Conservation (phyloP, 2,329 filamentous ascomycete species). For the Chaetomium globosum region DNA sequence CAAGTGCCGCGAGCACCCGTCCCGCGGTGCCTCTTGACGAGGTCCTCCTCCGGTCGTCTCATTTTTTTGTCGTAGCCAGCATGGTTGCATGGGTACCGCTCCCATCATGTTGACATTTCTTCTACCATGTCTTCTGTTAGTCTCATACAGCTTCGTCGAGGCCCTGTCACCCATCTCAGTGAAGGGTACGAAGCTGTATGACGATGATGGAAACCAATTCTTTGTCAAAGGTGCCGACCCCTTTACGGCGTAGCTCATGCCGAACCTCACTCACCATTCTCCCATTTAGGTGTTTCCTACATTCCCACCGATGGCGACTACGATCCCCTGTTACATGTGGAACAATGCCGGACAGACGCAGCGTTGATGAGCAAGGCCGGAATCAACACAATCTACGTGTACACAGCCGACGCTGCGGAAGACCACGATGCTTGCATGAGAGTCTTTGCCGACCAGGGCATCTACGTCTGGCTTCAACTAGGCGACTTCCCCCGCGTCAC, state of each 20-base stretch:
- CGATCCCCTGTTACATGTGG: constrained; percentile 22
- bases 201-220: constrained; percentile 27
- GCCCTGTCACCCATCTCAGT: constrained; percentile 24
- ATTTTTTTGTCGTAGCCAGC: not conserved
- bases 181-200: constrained; percentile 28
- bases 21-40: not conserved
- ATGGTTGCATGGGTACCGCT: constrained; percentile 8
- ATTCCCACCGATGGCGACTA: constrained; percentile 1
- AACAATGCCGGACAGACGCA: constrained; percentile 25
- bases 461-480: constrained; percentile 28
- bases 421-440: constrained; percentile 26
- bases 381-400: constrained; percentile 26
- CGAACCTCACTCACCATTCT: not conserved
- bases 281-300: constrained; percentile 21
- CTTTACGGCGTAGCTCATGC: not conserved
- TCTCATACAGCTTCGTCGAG: not conserved
- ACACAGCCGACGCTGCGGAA: constrained; percentile 18
- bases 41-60: not conserved
- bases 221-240: constrained; percentile 25
- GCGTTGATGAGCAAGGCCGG: constrained; percentile 19
- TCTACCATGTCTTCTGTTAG: constrained; percentile 10
- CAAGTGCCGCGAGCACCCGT: not conserved
- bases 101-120: constrained; percentile 5
- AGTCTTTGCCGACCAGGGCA: constrained; percentile 25
- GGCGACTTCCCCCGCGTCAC: constrained; percentile 14